Percentiles rank a stretch among this genome's conserved stretches.
These are phyloP conservation scores for Zoysia pacifica DNA, from an alignment of 176 grass and related monocot species.

Conservation along the genomic window DNA sequence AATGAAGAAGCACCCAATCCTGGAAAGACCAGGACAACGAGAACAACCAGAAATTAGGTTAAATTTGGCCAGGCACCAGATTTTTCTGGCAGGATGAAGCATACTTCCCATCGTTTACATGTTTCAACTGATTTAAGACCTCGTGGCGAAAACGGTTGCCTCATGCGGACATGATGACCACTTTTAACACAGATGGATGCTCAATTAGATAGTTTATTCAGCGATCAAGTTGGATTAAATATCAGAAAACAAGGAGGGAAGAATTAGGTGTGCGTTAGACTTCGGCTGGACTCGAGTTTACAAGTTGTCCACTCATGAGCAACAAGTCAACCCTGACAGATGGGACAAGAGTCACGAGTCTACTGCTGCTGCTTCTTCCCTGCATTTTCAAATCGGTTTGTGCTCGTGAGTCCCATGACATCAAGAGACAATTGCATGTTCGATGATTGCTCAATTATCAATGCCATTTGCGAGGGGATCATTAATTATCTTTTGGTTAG, in stretches of 20 bases:
- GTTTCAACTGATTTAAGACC: neutral
- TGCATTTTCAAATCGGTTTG: conserved; percentile 6
- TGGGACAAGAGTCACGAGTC: conserved; percentile 30
- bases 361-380: neutral
- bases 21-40: neutral
- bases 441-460: neutral
- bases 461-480: too few relatives aligned
- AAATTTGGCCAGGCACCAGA: conserved; percentile 17
- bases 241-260: neutral
- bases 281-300: conserved; percentile 7
- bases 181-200: neutral
- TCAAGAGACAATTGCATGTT: neutral
- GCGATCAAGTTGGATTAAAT: neutral
- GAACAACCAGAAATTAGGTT: conserved; percentile 33
- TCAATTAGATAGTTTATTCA: conserved; percentile 1
- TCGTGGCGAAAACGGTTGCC: neutral
- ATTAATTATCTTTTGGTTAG: too few relatives aligned
- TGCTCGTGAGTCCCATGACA: neutral
- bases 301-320: neutral
- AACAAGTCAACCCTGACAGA: conserved; percentile 23
- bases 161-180: neutral
- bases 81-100: neutral
- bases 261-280: neutral
- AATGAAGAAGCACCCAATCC: neutral
- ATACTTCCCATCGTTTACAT: neutral